Evolutionary conservation across 495 filamentous ascomycete species (phyloP), one percentile per base, ranked within the genome.

Genomic region (Trichoderma virens): DNA sequence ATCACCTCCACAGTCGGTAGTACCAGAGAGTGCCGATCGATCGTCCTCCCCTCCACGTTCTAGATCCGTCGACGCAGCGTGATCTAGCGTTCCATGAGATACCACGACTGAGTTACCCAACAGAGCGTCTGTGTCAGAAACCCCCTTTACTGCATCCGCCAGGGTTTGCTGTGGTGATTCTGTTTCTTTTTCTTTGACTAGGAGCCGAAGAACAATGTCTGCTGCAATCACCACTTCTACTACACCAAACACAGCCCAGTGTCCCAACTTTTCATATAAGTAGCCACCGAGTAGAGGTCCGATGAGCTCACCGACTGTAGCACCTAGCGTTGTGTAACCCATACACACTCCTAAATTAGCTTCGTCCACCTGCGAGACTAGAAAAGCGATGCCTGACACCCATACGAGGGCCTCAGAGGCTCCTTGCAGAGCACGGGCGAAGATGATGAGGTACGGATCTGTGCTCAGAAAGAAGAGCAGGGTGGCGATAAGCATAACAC

Each of bases 381-480:
- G 51, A 56, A 56, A 56, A 5, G 51, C 51, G 11, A 56, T 56
- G 51, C 51, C 51, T 8, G 51, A 56, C 13, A 56, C 51, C 51
- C 51, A 56, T 28, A 56, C 51, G 25, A 56, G 51, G 25, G 51
- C 51, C 13, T 56, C 51, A 13, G 51, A 56, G 23, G 51, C 51
- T 27, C 51, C 51, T 9, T 56, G 51, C 25, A 56, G 20, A 31
- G 51, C 51, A 4, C 51, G 23, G 51, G 51, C 51, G 51, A 56
- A 56, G 9, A 56, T 56, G 51, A 56, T 56, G 27, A 56, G 51
- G 25, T 56, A 30, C 4, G 51, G 23, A 18, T 56, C 25, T 5
- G 23, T 56, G 27, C 23, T 28, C 13, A 56, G 25, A 5, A 56
- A 56, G 51, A 56, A 56, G 3, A 56, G 51, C 23, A 56, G 51